Percentiles rank a stretch among this genome's conserved stretches.
phyloP scores from a whole-genome alignment of 768 basidiomycete genomes.

The Leccinum variicolor region DNA sequence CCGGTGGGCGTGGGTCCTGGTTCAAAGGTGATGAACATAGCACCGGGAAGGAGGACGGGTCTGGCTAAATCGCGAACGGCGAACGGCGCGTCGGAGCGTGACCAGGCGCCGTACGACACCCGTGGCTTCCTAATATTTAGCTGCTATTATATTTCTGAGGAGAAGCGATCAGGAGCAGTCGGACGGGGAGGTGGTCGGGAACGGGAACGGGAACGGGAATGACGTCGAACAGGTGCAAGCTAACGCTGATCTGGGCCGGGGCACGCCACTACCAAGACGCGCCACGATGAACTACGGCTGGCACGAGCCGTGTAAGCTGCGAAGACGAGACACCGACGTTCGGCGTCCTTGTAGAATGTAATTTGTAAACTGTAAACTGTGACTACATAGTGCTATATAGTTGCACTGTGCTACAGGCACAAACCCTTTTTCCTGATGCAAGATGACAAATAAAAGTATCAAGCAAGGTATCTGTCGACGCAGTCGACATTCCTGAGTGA shows the following conservation, averaged over 20 bases:
- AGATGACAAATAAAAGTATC: too few species aligned
- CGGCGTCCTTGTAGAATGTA: slow-evolving; percentile 7
- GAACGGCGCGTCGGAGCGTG: not conserved
- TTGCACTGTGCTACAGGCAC: too few species aligned
- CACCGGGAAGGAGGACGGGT: not conserved
- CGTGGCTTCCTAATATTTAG: too few species aligned
- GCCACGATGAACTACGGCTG: not conserved
- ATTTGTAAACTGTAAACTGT: too few species aligned
- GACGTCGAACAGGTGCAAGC: too few species aligned
- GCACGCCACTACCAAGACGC: not conserved
- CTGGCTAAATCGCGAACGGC: not conserved
- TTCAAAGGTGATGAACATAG: not conserved
- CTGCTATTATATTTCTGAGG: too few species aligned
- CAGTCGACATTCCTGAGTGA: too few species aligned
- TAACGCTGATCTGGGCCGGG: too few species aligned
- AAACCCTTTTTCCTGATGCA: too few species aligned
- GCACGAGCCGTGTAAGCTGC: not conserved
- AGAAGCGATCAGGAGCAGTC: too few species aligned
- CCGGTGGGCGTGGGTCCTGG: slow-evolving; percentile 8
- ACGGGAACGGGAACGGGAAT: slow-evolving; percentile 18
- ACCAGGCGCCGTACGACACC: slow-evolving; percentile 9
- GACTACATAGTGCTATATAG: too few species aligned
- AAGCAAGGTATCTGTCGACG: too few species aligned
- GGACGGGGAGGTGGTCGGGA: not conserved
- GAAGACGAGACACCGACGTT: slow-evolving; percentile 7